These are phyloP conservation scores for Komagataella pastoris DNA, from an alignment of 805 yeast species.

Conservation along the genomic window DNA sequence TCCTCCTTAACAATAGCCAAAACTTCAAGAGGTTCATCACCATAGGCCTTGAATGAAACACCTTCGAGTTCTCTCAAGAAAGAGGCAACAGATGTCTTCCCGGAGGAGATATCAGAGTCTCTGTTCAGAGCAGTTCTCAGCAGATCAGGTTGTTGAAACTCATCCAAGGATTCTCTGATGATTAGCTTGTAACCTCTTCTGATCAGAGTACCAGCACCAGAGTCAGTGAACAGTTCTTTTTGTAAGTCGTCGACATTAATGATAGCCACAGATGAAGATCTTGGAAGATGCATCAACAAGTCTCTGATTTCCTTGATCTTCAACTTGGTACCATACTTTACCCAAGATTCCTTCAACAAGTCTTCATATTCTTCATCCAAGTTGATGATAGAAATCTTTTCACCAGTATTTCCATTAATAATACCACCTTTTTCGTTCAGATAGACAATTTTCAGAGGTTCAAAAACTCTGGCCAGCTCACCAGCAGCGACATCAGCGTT, in stretches of 20 bases:
- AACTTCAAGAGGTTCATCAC: constrained; percentile 94
- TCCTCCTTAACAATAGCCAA: constrained; percentile 68
- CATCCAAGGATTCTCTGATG: constrained; percentile 54
- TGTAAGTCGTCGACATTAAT: constrained; percentile 91
- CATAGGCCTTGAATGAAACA: constrained; percentile 58
- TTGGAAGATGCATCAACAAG: constrained; percentile 82
- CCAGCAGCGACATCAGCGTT: constrained; percentile 99
- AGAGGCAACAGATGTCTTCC: constrained; percentile 63
- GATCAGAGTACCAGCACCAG: constrained; percentile 98
- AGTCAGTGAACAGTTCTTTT: constrained; percentile 94
- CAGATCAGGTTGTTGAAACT: constrained; percentile 61
- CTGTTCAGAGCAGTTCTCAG: constrained; percentile 65
- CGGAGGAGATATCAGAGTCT: constrained; percentile 63
- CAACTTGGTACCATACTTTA: constrained; percentile 94
- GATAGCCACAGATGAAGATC: constrained; percentile 96
- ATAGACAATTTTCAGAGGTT: constrained; percentile 93
- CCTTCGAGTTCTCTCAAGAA: constrained; percentile 64
- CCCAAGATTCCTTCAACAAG: constrained; percentile 91
- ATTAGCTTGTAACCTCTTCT: constrained; percentile 91
- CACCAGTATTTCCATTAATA: constrained; percentile 82
- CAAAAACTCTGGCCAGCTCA: constrained; percentile 90
- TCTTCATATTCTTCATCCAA: constrained; percentile 93
- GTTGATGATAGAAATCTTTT: constrained; percentile 80
- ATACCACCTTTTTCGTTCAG: constrained; percentile 97
- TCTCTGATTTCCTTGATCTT: constrained; percentile 96